phyloP scores from a whole-genome alignment of 2,329 filamentous ascomycete genomes.

The Trichoderma sp. region DNA sequence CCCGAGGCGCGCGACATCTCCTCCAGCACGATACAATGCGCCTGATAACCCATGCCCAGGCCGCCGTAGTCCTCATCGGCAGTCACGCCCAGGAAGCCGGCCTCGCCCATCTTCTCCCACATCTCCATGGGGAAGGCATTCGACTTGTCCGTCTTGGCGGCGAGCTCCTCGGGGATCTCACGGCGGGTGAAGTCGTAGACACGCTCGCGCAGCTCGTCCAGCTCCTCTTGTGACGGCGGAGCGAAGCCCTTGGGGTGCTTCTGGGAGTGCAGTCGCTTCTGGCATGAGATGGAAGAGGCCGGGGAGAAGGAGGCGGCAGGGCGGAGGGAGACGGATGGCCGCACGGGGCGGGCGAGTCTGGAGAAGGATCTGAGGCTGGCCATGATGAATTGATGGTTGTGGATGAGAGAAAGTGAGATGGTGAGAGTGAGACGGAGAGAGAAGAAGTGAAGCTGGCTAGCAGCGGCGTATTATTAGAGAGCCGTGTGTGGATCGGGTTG shows the following conservation, averaged over 20 bases:
- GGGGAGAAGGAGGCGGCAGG: conserved; percentile 38
- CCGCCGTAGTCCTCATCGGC: conserved; percentile 92
- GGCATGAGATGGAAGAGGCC: conserved; percentile 34
- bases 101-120: conserved; percentile 92
- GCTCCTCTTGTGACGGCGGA: conserved; percentile 69
- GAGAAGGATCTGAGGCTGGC: conserved; percentile 43
- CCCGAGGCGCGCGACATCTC: conserved; percentile 86
- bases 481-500: not conserved
- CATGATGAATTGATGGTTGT: conserved; percentile 33
- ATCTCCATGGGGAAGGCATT: conserved; percentile 90
- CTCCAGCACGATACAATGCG: conserved; percentile 94
- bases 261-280: conserved; percentile 52
- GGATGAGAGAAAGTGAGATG: no score
- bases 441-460: not conserved
- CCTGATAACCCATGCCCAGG: conserved; percentile 90
- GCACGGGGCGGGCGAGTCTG: conserved; percentile 40
- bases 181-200: conserved; percentile 88
- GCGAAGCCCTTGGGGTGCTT: conserved; percentile 65
- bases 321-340: conserved; percentile 35
- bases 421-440: no score
- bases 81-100: conserved; percentile 89
- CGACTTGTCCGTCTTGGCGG: conserved; percentile 75
- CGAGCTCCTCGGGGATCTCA: conserved; percentile 83
- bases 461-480: not conserved
- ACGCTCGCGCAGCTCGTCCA: conserved; percentile 77